phyloP scores from a whole-genome alignment of 805 yeast genomes.

The Starmerella bombi region DNA sequence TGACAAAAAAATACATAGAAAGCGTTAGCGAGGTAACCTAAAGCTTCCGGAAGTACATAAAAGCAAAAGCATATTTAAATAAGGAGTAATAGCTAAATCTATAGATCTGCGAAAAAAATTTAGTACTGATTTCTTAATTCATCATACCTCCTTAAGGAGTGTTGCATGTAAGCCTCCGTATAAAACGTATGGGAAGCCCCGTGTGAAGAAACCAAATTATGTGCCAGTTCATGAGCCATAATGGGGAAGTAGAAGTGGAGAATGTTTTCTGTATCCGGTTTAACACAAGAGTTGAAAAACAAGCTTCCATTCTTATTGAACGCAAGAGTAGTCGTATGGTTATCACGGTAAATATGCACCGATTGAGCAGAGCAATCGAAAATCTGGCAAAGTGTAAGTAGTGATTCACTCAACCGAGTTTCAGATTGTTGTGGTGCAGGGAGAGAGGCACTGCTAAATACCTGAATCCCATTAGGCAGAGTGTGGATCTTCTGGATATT shows the following conservation, averaged over 20 bases:
- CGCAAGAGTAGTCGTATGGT: conserved; percentile 25
- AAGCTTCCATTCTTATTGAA: conserved; percentile 29
- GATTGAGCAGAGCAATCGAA: conserved; percentile 5
- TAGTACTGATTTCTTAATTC: no score
- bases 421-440: conserved; percentile 9
- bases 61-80: no score
- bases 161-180: conserved; percentile 26
- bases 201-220: conserved; percentile 27
- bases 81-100: no score
- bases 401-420: conserved; percentile 2
- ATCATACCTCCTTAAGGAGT: conserved; percentile 20
- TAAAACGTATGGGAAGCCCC: conserved; percentile 29
- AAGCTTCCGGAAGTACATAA: no score
- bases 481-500: background rate
- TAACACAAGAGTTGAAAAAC: conserved; percentile 27
- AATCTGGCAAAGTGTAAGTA: conserved; percentile 2
- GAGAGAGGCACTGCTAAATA: background rate
- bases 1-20: no score
- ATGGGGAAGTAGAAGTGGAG: conserved; percentile 30
- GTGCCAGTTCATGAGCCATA: conserved; percentile 33
- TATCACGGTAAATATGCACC: conserved; percentile 11
- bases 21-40: no score
- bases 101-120: no score
- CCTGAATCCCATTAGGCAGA: conserved; percentile 1
- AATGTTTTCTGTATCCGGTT: conserved; percentile 5